These are phyloP conservation scores for Crithidia mellificae DNA, from an alignment of 208 protist species.

Conservation along the genomic window DNA sequence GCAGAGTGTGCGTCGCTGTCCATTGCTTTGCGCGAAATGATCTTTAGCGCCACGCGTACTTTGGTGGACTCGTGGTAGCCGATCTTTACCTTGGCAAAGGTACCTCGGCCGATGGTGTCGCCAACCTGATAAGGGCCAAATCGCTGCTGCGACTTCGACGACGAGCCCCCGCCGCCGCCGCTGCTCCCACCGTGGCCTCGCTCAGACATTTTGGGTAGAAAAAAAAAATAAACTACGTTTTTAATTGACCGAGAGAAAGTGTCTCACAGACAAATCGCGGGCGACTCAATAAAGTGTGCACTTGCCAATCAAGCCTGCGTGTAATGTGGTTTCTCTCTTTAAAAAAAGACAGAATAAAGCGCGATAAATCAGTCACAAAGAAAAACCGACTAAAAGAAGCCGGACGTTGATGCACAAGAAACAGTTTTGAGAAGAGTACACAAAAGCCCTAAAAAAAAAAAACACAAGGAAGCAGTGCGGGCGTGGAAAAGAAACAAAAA, in stretches of 20 bases:
- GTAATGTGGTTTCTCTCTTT: no score
- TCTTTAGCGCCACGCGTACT: constrained; percentile 76
- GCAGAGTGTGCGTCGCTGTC: constrained; percentile 76
- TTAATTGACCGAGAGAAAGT: no score
- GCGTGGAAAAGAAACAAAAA: background rate
- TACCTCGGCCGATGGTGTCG: constrained; percentile 80
- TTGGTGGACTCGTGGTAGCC: constrained; percentile 95
- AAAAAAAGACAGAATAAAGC: no score
- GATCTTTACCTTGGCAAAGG: constrained; percentile 89
- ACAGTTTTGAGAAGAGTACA: no score
- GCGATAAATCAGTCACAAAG: no score
- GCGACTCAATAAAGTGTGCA: background rate
- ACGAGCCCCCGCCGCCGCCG: background rate
- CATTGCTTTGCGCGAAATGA: constrained; percentile 78
- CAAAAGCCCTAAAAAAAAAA: no score
- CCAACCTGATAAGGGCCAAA: constrained; percentile 86
- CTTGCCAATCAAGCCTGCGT: no score
- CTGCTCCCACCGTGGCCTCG: constrained; percentile 12
- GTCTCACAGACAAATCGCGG: no score
- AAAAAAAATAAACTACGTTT: no score
- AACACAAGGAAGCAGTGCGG: constrained; percentile 1
- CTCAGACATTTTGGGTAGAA: constrained; percentile 24
- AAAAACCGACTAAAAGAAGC: no score
- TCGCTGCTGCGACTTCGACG: constrained; percentile 44
- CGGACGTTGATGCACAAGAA: no score